Conservation (phyloP, 257 asterid genomes). For the Pogostemon cablin region DNA sequence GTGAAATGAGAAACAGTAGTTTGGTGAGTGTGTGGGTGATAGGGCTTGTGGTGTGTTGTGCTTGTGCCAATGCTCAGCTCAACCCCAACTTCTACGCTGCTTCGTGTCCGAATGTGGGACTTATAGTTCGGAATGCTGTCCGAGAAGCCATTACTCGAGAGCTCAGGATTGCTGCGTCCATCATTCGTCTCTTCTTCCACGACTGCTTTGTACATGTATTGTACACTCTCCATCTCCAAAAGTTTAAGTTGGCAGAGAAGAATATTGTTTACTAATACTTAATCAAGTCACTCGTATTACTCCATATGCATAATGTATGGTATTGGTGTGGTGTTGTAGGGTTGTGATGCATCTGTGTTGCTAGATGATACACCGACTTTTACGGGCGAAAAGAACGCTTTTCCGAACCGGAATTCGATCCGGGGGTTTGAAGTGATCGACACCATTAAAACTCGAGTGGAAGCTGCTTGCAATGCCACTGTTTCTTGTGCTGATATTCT, state of each 20-base stretch:
- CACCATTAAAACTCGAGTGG: constrained; percentile 63
- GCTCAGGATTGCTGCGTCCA: constrained; percentile 52
- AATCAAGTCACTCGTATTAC: no score
- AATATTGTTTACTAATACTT: no score
- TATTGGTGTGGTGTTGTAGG: constrained; percentile 38
- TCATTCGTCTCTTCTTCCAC: constrained; percentile 65
- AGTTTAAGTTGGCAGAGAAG: no score
- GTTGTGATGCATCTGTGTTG: constrained; percentile 77
- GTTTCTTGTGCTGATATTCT: constrained; percentile 88
- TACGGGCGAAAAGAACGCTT: constrained; percentile 69
- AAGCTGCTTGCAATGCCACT: constrained; percentile 49
- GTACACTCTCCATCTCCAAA: not conserved
- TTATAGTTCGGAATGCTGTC: constrained; percentile 47
- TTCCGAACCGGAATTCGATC: constrained; percentile 63
- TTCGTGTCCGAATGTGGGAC: constrained; percentile 48
- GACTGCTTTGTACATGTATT: constrained; percentile 65
- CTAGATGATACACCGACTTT: constrained; percentile 58
- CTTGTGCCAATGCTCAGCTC: constrained; percentile 52
- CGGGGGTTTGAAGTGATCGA: constrained; percentile 77
- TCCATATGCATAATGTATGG: not conserved
- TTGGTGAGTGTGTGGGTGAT: constrained; percentile 27
- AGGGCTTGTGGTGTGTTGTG: not conserved
- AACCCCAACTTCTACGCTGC: constrained; percentile 47
- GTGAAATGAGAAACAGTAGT: constrained; percentile 10
- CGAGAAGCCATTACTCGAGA: constrained; percentile 49